These are phyloP conservation scores for Puccinia polysora DNA, from an alignment of 1,284 basidiomycete species.

Conservation along the genomic window DNA sequence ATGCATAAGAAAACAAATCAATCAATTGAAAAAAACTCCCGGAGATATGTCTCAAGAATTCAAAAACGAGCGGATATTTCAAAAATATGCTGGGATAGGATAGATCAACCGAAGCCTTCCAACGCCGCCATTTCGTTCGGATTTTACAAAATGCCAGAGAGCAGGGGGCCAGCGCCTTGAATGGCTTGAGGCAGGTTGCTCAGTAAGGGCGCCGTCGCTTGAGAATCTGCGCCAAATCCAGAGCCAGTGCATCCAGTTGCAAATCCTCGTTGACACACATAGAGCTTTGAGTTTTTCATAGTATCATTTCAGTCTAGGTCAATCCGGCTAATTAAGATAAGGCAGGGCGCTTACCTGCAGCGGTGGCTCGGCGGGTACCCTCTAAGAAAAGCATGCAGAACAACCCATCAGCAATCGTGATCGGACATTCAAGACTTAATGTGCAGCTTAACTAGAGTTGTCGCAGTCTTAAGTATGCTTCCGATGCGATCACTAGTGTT, in stretches of 20 bases:
- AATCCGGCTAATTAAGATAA: background rate
- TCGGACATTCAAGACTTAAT: background rate
- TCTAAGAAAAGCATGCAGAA: too few relatives aligned
- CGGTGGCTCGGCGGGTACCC: background rate
- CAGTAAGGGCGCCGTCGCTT: background rate
- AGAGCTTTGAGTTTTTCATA: too few relatives aligned
- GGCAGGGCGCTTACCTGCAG: background rate
- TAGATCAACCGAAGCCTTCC: too few relatives aligned
- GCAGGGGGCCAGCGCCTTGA: background rate
- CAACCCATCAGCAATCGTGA: too few relatives aligned
- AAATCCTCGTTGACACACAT: conserved; percentile 4
- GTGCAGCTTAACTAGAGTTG: background rate
- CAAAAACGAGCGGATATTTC: too few relatives aligned
- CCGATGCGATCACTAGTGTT: background rate
- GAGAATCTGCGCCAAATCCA: background rate
- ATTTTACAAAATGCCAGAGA: too few relatives aligned
- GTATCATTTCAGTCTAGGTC: background rate
- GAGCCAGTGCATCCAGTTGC: background rate
- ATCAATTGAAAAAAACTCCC: too few relatives aligned
- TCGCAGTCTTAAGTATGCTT: background rate
- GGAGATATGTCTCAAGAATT: too few relatives aligned
- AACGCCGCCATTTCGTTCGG: too few relatives aligned
- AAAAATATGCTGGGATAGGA: too few relatives aligned
- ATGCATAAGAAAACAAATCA: too few relatives aligned
- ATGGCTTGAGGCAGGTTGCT: background rate